Conservation (phyloP, 2,329 filamentous ascomycete genomes). For the Elsinoe arachidis region DNA sequence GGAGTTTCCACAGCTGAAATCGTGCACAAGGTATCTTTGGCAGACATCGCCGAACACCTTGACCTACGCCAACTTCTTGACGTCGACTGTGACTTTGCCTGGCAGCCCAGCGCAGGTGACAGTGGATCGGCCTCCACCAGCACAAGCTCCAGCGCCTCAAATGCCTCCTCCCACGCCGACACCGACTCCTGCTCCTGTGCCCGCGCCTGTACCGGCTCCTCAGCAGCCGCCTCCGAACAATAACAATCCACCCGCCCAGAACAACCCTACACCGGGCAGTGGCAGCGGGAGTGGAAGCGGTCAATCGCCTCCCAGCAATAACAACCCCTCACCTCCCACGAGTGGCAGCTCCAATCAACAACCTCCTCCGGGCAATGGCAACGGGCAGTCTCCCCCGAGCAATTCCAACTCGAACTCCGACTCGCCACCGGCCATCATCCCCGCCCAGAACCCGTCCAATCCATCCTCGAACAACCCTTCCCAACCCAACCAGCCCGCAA, state of each 20-base stretch:
- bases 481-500: not conserved
- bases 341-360: no score
- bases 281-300: not conserved
- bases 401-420: not conserved
- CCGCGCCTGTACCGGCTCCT: not conserved
- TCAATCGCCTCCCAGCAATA: not conserved
- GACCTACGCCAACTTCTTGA: constrained; percentile 1
- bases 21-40: not conserved
- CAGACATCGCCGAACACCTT: not conserved
- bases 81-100: not conserved
- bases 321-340: not conserved
- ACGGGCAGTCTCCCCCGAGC: not conserved
- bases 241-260: not conserved
- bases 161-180: not conserved
- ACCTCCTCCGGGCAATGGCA: no score
- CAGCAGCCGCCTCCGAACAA: not conserved
- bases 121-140: not conserved
- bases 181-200: not conserved
- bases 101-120: not conserved
- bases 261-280: not conserved
- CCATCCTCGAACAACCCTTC: not conserved
- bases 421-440: not conserved
- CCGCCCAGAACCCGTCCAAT: not conserved
- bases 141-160: not conserved
- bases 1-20: not conserved